Percentiles rank a stretch among this genome's conserved stretches.
phyloP scores from a whole-genome alignment of 177 flowering plant species.

The Vitis hybrid region DNA sequence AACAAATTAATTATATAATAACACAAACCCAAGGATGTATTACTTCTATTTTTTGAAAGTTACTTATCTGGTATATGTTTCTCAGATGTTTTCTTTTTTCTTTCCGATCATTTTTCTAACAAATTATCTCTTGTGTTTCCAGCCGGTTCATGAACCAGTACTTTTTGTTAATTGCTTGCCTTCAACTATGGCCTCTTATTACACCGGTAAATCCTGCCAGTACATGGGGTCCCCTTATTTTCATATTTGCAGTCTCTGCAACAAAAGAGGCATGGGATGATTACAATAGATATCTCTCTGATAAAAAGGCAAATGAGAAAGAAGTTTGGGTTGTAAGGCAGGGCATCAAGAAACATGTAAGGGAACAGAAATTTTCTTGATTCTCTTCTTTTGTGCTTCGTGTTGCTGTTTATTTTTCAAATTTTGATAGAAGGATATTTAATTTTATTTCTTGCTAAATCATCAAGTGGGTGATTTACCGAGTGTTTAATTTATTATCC shows the following conservation, averaged over 20 bases:
- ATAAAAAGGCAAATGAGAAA: conserved; percentile 96
- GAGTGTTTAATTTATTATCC: neutral
- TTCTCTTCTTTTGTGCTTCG: neutral
- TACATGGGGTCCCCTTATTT: conserved; percentile 98
- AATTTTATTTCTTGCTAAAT: neutral
- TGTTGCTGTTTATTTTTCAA: neutral
- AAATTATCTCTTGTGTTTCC: conserved; percentile 24
- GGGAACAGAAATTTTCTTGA: conserved; percentile 8
- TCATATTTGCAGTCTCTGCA: conserved; percentile 99
- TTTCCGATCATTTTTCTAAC: conserved; percentile 2
- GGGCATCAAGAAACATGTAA: conserved; percentile 75
- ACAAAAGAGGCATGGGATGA: conserved; percentile 99
- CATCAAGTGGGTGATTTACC: neutral
- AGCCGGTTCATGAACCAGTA: conserved; percentile 99
- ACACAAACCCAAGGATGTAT: neutral
- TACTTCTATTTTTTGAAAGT: neutral
- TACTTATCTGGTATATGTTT: neutral
- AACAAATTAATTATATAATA: neutral
- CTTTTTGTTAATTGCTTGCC: conserved; percentile 97
- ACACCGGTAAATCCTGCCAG: conserved; percentile 99
- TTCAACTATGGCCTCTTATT: conserved; percentile 96
- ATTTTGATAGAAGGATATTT: neutral
- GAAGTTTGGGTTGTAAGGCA: conserved; percentile 89
- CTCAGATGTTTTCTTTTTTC: neutral
- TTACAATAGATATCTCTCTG: conserved; percentile 91